Conservation (phyloP, 495 filamentous ascomycete genomes). For the Parathielavia hyrcaniae region DNA sequence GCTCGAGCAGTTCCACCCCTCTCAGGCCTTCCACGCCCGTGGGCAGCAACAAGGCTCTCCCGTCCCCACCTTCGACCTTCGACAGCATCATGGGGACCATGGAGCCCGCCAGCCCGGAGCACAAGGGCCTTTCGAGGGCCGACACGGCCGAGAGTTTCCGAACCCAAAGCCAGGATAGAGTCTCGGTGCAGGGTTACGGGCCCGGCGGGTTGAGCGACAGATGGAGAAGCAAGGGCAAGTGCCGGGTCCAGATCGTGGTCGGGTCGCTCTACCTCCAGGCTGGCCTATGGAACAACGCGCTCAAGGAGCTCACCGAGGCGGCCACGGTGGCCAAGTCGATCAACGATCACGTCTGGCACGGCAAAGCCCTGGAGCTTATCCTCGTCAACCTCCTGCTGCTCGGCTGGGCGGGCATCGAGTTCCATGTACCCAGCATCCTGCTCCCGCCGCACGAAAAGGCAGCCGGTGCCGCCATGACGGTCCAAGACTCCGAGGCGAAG, state of each 20-base stretch:
- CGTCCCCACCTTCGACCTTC: conserved; percentile 61
- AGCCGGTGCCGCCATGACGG: conserved; percentile 40
- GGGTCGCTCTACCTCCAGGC: conserved; percentile 82
- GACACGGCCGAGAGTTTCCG: conserved; percentile 35
- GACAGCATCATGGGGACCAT: conserved; percentile 57
- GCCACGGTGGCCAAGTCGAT: conserved; percentile 68
- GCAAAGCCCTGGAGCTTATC: conserved; percentile 85
- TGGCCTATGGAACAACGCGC: conserved; percentile 81
- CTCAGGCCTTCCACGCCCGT: conserved; percentile 49
- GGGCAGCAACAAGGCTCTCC: conserved; percentile 38
- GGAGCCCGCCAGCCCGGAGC: conserved; percentile 34
- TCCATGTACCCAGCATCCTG: conserved; percentile 60
- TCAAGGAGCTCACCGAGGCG: conserved; percentile 78
- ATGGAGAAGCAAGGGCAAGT: conserved; percentile 74
- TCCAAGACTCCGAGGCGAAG: conserved; percentile 41
- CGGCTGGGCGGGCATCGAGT: conserved; percentile 79
- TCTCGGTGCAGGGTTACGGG: conserved; percentile 79
- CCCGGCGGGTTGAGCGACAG: conserved; percentile 65
- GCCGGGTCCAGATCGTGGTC: conserved; percentile 70
- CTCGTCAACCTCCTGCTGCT: conserved; percentile 76
- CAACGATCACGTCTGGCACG: conserved; percentile 94
- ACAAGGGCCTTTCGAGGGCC: conserved; percentile 24
- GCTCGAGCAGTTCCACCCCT: conserved; percentile 44
- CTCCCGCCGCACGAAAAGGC: conserved; percentile 45
- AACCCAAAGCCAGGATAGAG: conserved; percentile 63